Evolutionary conservation across 805 yeast species (phyloP), one percentile per base, ranked within the genome.

Genomic region (Lipomyces lipofer): DNA sequence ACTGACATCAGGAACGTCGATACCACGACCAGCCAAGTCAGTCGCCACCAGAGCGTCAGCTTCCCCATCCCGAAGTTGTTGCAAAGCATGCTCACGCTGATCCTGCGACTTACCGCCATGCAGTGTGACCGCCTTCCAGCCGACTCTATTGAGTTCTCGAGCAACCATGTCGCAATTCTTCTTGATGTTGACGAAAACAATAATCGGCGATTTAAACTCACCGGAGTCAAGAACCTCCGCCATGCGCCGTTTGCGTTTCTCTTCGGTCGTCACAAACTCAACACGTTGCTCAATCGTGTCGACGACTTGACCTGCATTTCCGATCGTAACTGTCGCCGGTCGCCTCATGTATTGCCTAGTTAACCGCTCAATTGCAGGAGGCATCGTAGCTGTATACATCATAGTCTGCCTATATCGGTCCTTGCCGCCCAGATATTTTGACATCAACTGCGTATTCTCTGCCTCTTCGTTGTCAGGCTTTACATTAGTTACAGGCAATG

Each of bases 311-410:
- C 85, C 85, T 3, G 81, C 75, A 22, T 77, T 77, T 6, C 96
- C 96, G 43, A 92, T 78, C 32, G 80, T 78, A 2, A 86, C 80
- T 32, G 76, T 77, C 0, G 80, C 85, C 0, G 96, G 91, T 4
- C 77, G 70, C 0, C 69, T 65, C 45, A 91, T 72, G 65, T 86
- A 88, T 17, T 77, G 75, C n/a, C 73, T 69, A 0, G 94, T 81
- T 46, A 92, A 69, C 49, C 75, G 76, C 65, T 86, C 89, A 39
- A 90, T 83, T 0, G 81, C 76, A 0, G 83, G 78, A 0, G 96
- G 86, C 82, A 92, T 83, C 0, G 99, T 94, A 0, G 98, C 98
- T 0, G 97, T 88, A 69, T 88, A 92, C 96, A 92, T 86, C 80
- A 89, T 78, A 0, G 95, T 88, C 47, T 83, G 84, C 49, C 85